Evolutionary conservation across 2,329 filamentous ascomycete species (phyloP).

Genomic region (Fusarium sp.): DNA sequence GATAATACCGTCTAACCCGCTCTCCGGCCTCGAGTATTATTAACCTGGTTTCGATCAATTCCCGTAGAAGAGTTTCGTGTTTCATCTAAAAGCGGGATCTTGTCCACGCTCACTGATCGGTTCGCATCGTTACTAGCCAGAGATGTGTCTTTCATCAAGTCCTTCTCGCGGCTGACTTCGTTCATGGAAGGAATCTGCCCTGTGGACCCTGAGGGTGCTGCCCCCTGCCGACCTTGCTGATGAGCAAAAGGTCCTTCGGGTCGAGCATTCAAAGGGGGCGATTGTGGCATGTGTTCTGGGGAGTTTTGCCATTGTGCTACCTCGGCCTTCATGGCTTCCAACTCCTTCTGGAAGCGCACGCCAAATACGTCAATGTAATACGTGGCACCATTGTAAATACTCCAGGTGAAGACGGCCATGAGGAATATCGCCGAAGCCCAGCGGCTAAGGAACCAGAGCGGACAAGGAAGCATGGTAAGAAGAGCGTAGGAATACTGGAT

Average conservation of each 20-base stretch:
- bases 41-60: slow-evolving; percentile 60
- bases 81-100: slow-evolving; percentile 70
- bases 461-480: slow-evolving; percentile 93
- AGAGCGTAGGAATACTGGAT: slow-evolving; percentile 95
- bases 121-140: slow-evolving; percentile 39
- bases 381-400: slow-evolving; percentile 95
- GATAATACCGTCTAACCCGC: slow-evolving; percentile 38
- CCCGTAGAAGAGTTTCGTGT: slow-evolving; percentile 54
- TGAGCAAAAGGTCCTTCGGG: slow-evolving; percentile 39
- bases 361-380: slow-evolving; percentile 99
- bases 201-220: slow-evolving; percentile 32
- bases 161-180: slow-evolving; percentile 40
- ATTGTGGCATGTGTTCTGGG: slow-evolving; percentile 61
- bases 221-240: slow-evolving; percentile 28
- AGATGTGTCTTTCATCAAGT: slow-evolving; percentile 26
- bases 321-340: slow-evolving; percentile 89
- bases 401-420: slow-evolving; percentile 88
- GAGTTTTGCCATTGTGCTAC: slow-evolving; percentile 87
- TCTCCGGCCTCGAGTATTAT: slow-evolving; percentile 64
- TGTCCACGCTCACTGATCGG: slow-evolving; percentile 59
- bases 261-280: slow-evolving; percentile 53
- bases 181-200: slow-evolving; percentile 32
- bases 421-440: slow-evolving; percentile 85
- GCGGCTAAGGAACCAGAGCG: slow-evolving; percentile 92
- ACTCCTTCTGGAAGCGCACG: slow-evolving; percentile 94